Evolutionary conservation across 768 basidiomycete genomes (phyloP).

Genomic region (Leccinum fibrillosum): DNA sequence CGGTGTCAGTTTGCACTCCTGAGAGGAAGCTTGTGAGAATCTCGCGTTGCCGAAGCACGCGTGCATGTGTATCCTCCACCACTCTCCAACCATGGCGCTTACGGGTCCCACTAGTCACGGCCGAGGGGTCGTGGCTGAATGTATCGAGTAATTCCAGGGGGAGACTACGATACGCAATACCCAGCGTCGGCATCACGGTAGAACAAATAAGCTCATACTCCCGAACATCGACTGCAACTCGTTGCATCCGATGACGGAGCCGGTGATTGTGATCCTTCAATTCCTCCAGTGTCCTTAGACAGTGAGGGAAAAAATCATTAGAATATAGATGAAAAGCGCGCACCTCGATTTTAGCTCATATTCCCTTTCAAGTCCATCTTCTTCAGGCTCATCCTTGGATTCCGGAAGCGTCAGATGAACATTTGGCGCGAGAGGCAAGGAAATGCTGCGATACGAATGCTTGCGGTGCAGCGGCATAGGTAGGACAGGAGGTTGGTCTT

Average conservation of each 20-base stretch:
- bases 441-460: slow-evolving; percentile 30
- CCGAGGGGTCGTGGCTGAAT: slow-evolving; percentile 72
- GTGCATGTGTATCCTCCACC: slow-evolving; percentile 71
- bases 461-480: background rate
- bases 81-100: slow-evolving; percentile 63
- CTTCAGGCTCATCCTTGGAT: slow-evolving; percentile 40
- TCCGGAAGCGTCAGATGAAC: slow-evolving; percentile 31
- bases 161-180: slow-evolving; percentile 45
- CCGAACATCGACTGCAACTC: slow-evolving; percentile 55
- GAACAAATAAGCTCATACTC: slow-evolving; percentile 64
- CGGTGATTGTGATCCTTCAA: slow-evolving; percentile 59
- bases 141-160: slow-evolving; percentile 71
- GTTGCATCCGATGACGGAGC: slow-evolving; percentile 66
- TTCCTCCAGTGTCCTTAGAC: slow-evolving; percentile 56
- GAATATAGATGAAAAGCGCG: slow-evolving; percentile 4
- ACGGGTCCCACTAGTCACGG: slow-evolving; percentile 66
- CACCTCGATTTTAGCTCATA: slow-evolving; percentile 44
- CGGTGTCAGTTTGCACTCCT: slow-evolving; percentile 1
- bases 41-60: slow-evolving; percentile 59
- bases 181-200: slow-evolving; percentile 47
- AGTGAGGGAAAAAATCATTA: background rate
- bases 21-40: slow-evolving; percentile 48
- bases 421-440: slow-evolving; percentile 31
- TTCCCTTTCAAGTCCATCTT: slow-evolving; percentile 44
- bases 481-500: background rate